A percentile compares a stretch with the other conserved stretches of the same genome.
phyloP scores from a whole-genome alignment of 441 rosid species.

The Gossypium gossypioides region DNA sequence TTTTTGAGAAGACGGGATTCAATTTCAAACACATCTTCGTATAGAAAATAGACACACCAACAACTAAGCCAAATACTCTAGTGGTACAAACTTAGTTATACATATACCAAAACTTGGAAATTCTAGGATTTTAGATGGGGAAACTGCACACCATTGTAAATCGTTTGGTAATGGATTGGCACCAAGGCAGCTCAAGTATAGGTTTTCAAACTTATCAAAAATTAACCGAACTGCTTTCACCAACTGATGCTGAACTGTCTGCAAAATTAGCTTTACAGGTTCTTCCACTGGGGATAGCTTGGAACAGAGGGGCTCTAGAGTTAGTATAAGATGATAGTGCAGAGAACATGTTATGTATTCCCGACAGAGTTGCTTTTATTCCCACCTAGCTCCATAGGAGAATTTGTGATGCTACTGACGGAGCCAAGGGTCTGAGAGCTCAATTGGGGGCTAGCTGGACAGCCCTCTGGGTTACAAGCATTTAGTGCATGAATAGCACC shows the following conservation, averaged over 20 bases:
- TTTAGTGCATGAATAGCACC: slow-evolving; percentile 69
- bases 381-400: slow-evolving; percentile 90
- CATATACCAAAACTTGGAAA: not conserved
- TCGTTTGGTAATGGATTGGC: not conserved
- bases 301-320: not conserved
- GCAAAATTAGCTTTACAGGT: not conserved
- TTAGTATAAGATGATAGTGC: not conserved
- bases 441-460: slow-evolving; percentile 92
- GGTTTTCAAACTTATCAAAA: not conserved
- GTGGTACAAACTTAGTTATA: not conserved
- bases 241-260: not conserved
- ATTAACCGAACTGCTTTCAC: not conserved
- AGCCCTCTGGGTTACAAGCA: slow-evolving; percentile 67
- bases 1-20: not conserved
- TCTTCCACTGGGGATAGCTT: not conserved
- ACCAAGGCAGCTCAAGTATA: not conserved
- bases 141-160: not conserved
- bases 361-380: slow-evolving; percentile 70
- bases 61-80: not conserved
- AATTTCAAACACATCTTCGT: not conserved
- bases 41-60: not conserved
- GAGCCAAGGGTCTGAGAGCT: slow-evolving; percentile 94
- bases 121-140: not conserved
- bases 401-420: slow-evolving; percentile 76
- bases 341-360: slow-evolving; percentile 28